Conservation (phyloP, 176 grass and related monocot genomes). For the Bolboschoenus planiculmis region DNA sequence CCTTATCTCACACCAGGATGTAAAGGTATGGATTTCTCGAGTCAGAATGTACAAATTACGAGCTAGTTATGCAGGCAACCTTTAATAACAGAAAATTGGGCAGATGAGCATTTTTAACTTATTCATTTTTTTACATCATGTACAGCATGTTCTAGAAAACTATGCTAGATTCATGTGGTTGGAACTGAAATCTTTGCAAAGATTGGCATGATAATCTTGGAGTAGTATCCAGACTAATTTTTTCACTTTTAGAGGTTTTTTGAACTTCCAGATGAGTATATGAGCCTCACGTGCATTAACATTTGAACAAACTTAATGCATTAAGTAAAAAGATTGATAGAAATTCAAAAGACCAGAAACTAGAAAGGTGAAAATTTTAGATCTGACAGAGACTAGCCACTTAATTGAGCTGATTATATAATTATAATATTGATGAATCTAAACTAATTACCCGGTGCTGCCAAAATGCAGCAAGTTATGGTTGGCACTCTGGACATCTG, state of each 20-base stretch:
- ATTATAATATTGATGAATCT: not conserved
- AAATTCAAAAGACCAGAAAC: not conserved
- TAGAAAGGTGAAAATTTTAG: not conserved
- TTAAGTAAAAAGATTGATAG: not conserved
- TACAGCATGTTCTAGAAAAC: not conserved
- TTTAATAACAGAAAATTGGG: not conserved
- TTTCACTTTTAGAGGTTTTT: not conserved
- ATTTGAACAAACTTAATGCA: not conserved
- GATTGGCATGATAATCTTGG: not conserved
- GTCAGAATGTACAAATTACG: not conserved
- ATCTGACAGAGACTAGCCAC: not conserved
- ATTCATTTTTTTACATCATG: not conserved
- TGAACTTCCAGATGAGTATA: not conserved
- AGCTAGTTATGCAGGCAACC: not conserved
- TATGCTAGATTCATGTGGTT: not conserved
- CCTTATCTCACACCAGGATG: constrained; percentile 29
- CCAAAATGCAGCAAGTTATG: not conserved
- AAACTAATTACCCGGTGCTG: not conserved
- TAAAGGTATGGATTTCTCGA: not conserved
- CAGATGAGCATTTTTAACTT: not conserved
- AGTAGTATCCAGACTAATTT: not conserved
- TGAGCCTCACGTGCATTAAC: not conserved
- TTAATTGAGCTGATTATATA: not conserved
- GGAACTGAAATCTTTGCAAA: not conserved
- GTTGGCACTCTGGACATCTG: too few species aligned